Conservation (phyloP, 2,329 filamentous ascomycete genomes). For the Curvularia verruculosa region DNA sequence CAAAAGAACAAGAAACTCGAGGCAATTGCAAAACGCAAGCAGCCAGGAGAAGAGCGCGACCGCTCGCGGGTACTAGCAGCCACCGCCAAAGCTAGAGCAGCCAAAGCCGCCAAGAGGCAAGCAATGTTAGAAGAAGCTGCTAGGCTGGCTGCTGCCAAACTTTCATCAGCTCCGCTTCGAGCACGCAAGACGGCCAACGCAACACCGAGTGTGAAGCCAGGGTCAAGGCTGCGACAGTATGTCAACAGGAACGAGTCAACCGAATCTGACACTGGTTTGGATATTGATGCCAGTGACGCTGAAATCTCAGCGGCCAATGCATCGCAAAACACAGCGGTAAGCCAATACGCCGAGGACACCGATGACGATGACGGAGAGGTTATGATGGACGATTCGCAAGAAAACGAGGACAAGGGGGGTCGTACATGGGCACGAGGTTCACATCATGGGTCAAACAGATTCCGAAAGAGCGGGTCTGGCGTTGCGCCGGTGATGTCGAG, state of each 20-base stretch:
- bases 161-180: conserved; percentile 5
- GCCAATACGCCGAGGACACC: conserved; percentile 17
- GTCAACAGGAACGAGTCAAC: conserved; percentile 1
- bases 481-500: conserved; percentile 8
- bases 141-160: background rate
- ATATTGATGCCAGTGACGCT: conserved; percentile 1
- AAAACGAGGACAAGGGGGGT: background rate
- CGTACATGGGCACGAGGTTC: background rate
- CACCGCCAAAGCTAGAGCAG: conserved; percentile 22
- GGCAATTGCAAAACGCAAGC: conserved; percentile 3
- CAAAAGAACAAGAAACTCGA: conserved; percentile 12
- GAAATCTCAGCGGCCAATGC: background rate
- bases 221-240: background rate
- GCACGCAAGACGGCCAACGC: conserved; percentile 17
- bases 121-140: conserved; percentile 11
- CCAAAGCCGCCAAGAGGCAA: conserved; percentile 19
- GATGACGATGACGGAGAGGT: conserved; percentile 21
- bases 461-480: background rate
- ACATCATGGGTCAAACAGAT: conserved; percentile 2
- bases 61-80: conserved; percentile 7
- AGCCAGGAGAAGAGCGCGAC: conserved; percentile 2
- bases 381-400: background rate
- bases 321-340: conserved; percentile 6
- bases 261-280: conserved; percentile 6
- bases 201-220: background rate